These are phyloP conservation scores for Hyaloscypha variabilis DNA, from an alignment of 495 filamentous ascomycete genomes.

Conservation along the genomic window DNA sequence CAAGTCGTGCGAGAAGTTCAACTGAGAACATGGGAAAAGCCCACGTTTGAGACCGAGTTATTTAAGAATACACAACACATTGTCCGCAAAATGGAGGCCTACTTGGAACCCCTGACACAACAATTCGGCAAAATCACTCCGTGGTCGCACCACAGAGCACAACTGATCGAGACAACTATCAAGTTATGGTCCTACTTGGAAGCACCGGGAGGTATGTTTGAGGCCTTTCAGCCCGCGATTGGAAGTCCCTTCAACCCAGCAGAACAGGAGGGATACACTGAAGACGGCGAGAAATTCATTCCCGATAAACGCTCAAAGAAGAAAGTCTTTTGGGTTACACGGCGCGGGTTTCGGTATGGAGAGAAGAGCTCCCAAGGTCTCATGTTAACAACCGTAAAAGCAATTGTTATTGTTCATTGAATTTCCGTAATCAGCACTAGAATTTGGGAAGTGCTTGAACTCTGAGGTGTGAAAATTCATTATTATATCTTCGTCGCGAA, in stretches of 20 bases:
- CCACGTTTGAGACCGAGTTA: background rate
- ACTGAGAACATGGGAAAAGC: slow-evolving; percentile 12
- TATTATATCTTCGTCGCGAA: background rate
- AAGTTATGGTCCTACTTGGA: slow-evolving; percentile 10
- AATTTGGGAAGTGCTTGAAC: background rate
- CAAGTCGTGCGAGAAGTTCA: slow-evolving; percentile 13
- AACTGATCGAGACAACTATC: slow-evolving; percentile 5
- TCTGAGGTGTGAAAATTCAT: background rate
- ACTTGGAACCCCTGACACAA: slow-evolving; percentile 7
- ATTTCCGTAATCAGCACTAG: background rate
- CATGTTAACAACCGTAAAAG: slow-evolving; percentile 1
- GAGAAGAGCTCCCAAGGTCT: background rate
- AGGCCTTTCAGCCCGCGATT: background rate
- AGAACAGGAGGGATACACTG: background rate
- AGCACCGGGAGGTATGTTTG: background rate
- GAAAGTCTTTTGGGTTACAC: slow-evolving; percentile 3
- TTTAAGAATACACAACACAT: slow-evolving; percentile 3
- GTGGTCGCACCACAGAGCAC: slow-evolving; percentile 8
- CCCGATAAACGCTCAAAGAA: background rate
- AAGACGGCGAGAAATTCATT: slow-evolving; percentile 1
- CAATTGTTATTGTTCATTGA: slow-evolving; percentile 8
- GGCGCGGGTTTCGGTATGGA: slow-evolving; percentile 1
- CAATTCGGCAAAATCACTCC: background rate
- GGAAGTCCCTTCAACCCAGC: background rate
- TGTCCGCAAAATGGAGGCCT: slow-evolving; percentile 2